A percentile compares a stretch with the other conserved stretches of the same genome.
These are phyloP conservation scores for Phytophthora multivora DNA, from an alignment of 352 stramenopile species.

Conservation along the genomic window DNA sequence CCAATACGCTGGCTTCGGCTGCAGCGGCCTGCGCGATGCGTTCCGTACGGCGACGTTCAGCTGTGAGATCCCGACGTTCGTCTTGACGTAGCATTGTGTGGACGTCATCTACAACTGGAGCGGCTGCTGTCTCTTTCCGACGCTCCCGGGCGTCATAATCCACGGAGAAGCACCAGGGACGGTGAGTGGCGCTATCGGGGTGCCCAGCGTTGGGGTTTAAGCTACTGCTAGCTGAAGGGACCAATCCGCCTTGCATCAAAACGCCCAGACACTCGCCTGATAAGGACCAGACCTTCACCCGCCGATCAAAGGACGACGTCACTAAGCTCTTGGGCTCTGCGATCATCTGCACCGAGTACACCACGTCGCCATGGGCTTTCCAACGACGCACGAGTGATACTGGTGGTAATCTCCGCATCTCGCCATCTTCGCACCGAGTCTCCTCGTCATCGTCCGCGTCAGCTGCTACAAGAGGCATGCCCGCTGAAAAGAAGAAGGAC, in stretches of 20 bases:
- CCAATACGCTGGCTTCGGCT: conserved; percentile 38
- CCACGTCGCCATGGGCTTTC: conserved; percentile 72
- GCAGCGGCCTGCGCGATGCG: conserved; percentile 16
- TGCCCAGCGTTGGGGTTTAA: conserved; percentile 5
- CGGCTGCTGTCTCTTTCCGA: conserved; percentile 61
- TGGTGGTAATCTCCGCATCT: conserved; percentile 20
- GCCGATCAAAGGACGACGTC: conserved; percentile 80
- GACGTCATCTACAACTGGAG: conserved; percentile 65
- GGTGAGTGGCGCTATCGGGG: conserved; percentile 7
- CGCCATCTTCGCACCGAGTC: conserved; percentile 20
- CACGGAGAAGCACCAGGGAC: conserved; percentile 70
- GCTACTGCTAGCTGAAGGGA: conserved; percentile 31
- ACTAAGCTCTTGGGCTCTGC: conserved; percentile 69
- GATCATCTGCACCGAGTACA: conserved; percentile 82
- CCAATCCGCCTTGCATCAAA: conserved; percentile 75
- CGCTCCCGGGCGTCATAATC: conserved; percentile 79
- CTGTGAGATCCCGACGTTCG: conserved; percentile 29
- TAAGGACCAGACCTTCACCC: conserved; percentile 76
- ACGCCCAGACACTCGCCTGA: conserved; percentile 69
- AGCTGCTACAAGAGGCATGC: conserved; percentile 51
- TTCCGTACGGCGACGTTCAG: conserved; percentile 21
- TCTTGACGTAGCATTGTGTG: conserved; percentile 36
- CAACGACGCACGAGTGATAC: conserved; percentile 60
- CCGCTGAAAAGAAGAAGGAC: conserved; percentile 65
- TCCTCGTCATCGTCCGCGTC: conserved; percentile 21